These are phyloP conservation scores for Globisporangium radiosum DNA, from an alignment of 352 stramenopile genomes.

Conservation along the genomic window DNA sequence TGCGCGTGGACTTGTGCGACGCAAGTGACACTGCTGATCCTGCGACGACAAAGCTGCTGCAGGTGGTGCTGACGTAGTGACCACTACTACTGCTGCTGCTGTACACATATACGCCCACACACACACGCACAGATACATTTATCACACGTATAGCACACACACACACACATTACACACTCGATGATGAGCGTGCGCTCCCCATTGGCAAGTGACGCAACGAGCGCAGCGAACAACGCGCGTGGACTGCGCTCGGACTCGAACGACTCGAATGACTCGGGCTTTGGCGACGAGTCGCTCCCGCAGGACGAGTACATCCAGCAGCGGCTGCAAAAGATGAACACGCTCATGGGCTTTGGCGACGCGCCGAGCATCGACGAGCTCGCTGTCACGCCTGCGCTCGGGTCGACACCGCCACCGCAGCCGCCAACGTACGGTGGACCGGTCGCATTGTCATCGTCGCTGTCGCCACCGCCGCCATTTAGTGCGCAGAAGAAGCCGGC, in stretches of 20 bases:
- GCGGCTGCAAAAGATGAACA: conserved; percentile 47
- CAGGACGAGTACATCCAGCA: conserved; percentile 37
- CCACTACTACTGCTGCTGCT: too few relatives aligned
- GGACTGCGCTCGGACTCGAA: conserved; percentile 21
- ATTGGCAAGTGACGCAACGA: too few relatives aligned
- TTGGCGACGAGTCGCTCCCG: conserved; percentile 43
- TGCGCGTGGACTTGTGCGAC: too few relatives aligned
- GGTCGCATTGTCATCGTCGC: background rate
- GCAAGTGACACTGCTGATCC: too few relatives aligned
- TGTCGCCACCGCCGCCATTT: conserved; percentile 5
- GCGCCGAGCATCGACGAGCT: conserved; percentile 19
- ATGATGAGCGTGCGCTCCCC: too few relatives aligned
- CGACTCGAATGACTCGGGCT: conserved; percentile 42
- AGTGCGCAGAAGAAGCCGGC: conserved; percentile 1
- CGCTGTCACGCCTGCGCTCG: background rate
- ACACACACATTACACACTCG: too few relatives aligned
- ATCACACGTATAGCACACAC: too few relatives aligned
- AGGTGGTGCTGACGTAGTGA: too few relatives aligned
- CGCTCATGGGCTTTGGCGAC: conserved; percentile 27
- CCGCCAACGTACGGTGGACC: background rate
- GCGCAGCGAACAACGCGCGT: background rate
- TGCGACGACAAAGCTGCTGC: too few relatives aligned
- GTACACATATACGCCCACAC: too few relatives aligned
- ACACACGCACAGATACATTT: too few relatives aligned
- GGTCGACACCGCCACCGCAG: background rate